phyloP scores from a whole-genome alignment of 2,329 filamentous ascomycete genomes.

The Fusarium pseudocircinatum region DNA sequence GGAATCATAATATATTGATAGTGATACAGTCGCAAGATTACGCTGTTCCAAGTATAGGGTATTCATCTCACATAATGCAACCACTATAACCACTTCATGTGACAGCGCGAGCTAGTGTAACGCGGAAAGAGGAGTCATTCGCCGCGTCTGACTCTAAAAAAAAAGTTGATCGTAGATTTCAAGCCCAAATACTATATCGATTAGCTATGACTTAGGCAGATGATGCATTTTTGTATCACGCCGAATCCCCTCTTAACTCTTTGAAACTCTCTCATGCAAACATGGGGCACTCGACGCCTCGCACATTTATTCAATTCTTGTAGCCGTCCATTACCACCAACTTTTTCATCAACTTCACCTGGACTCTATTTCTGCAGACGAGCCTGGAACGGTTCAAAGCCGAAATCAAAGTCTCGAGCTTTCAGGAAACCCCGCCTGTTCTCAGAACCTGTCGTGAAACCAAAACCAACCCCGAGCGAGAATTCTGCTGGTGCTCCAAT shows the following conservation, averaged over 20 bases:
- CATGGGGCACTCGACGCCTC: conserved; percentile 41
- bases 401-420: not conserved
- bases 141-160: conserved; percentile 20
- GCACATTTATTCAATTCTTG: conserved; percentile 19
- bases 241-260: not conserved
- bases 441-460: not conserved
- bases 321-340: conserved; percentile 8
- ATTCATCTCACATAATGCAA: not conserved
- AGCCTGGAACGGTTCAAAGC: not conserved
- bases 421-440: not conserved
- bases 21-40: not conserved
- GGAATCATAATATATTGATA: not conserved
- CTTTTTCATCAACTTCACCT: not conserved
- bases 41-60: conserved; percentile 1
- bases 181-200: not conserved
- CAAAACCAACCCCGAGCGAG: not conserved
- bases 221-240: conserved; percentile 6
- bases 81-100: conserved; percentile 18
- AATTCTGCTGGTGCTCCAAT: conserved; percentile 57
- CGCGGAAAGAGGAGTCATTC: conserved; percentile 31
- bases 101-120: conserved; percentile 28
- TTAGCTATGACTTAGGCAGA: conserved; percentile 3
- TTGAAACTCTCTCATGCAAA: conserved; percentile 41
- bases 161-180: conserved; percentile 16
- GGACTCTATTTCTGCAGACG: conserved; percentile 2